Evolutionary conservation across 108 stramenopile species (phyloP).

Genomic region (Cyclotella baltica): DNA sequence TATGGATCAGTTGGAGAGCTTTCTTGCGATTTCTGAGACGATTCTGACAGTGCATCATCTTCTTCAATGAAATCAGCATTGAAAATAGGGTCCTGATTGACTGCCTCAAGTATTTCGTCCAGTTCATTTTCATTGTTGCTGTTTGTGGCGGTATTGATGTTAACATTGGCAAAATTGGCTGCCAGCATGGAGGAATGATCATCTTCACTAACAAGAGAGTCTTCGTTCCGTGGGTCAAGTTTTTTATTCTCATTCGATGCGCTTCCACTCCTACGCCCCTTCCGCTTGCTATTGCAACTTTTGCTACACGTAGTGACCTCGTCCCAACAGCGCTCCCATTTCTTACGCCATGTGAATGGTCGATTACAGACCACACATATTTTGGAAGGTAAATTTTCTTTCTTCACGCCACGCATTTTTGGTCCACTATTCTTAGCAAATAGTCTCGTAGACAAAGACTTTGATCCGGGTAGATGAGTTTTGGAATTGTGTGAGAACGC

Average conservation of each 20-base stretch:
- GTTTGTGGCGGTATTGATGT: background rate
- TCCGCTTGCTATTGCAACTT: slow-evolving; percentile 53
- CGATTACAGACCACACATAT: slow-evolving; percentile 56
- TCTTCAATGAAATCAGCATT: too few species aligned
- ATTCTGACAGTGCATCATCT: background rate
- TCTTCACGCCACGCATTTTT: slow-evolving; percentile 51
- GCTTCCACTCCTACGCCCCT: background rate
- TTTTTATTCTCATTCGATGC: background rate
- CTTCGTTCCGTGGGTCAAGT: too few species aligned
- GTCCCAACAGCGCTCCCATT: slow-evolving; percentile 91
- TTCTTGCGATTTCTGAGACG: background rate
- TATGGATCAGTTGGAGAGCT: background rate
- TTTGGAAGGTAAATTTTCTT: slow-evolving; percentile 63
- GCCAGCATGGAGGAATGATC: background rate
- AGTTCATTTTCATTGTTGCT: background rate
- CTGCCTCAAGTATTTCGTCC: background rate
- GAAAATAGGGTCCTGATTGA: background rate
- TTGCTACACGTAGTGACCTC: slow-evolving; percentile 69
- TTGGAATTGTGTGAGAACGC: background rate
- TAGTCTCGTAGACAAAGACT: background rate
- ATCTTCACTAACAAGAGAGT: too few species aligned
- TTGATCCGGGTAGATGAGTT: background rate
- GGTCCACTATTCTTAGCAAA: background rate
- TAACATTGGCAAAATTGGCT: background rate
- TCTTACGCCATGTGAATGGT: slow-evolving; percentile 80